A percentile compares a stretch with the other conserved stretches of the same genome.
Evolutionary conservation across 192 early-diverging fungal species (phyloP).

Genomic region (Umbelopsis sp.): DNA sequence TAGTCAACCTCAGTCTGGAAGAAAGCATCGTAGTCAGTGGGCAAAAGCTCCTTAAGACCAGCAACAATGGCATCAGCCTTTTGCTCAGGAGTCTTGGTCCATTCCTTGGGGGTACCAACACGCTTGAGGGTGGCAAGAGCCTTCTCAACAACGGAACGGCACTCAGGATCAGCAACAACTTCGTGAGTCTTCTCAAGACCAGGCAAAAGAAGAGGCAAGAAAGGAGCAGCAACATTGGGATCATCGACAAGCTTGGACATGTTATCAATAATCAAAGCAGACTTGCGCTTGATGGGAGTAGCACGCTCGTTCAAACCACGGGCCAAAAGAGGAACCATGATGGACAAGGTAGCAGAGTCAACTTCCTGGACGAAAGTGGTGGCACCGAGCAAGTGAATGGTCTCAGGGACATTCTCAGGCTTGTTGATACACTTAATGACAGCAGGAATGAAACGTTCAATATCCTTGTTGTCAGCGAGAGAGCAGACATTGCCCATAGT

Average conservation of each 20-base stretch:
- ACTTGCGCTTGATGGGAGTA: slow-evolving; percentile 72
- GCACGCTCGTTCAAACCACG: slow-evolving; percentile 73
- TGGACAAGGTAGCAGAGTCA: slow-evolving; percentile 74
- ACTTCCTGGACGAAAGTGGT: slow-evolving; percentile 82
- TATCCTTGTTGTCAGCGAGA: slow-evolving; percentile 78
- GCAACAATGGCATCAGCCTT: slow-evolving; percentile 46
- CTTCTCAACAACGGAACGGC: slow-evolving; percentile 68
- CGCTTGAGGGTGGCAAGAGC: slow-evolving; percentile 68
- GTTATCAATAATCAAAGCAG: slow-evolving; percentile 86
- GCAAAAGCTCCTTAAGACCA: slow-evolving; percentile 54
- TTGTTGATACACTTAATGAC: slow-evolving; percentile 74
- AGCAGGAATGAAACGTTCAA: slow-evolving; percentile 74
- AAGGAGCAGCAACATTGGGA: slow-evolving; percentile 76
- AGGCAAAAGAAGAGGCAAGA: slow-evolving; percentile 78
- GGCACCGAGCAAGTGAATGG: slow-evolving; percentile 69
- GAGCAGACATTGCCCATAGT: slow-evolving; percentile 71
- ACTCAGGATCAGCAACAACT: slow-evolving; percentile 76
- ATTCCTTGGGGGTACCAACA: slow-evolving; percentile 60
- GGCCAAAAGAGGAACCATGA: slow-evolving; percentile 76
- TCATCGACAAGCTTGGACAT: slow-evolving; percentile 89
- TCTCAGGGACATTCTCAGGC: slow-evolving; percentile 78
- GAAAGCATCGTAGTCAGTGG: slow-evolving; percentile 50
- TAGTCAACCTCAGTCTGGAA: slow-evolving; percentile 54
- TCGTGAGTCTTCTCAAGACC: slow-evolving; percentile 78
- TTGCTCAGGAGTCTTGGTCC: slow-evolving; percentile 55